Base-by-base conservation (phyloP, 1,139 yeast species). In the Nadsonia starkeyi-henricii region DNA sequence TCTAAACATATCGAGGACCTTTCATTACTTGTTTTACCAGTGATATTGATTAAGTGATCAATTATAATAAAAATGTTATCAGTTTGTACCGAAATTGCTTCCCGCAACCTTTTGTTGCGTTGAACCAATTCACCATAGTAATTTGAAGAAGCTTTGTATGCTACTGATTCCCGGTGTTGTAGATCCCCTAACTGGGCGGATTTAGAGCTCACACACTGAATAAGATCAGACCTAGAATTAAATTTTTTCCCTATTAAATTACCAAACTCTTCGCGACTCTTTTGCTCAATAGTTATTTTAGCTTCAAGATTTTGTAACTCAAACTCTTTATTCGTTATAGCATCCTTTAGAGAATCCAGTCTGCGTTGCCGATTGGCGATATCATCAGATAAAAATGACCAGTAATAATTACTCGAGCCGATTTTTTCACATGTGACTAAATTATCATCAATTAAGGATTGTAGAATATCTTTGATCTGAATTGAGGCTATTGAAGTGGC, bases 321-420 rank as follows among this genome's bases (percentile, higher is more conserved):
- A 51, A 18, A 47, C 45, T 20, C 45, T 42, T 21, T 45, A 41
- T 13, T 30, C 30, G 3, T 51, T 51, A 1, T 63, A 42, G 23
- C 53, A 51, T 7, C 46, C 45, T 21, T 56, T 47, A 3, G 56
- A 45, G 1, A 45, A 50, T 1, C 39, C 43, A 3, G 51, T 56
- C 37, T 55, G 51, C 17, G 41, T 33, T n/a, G 50, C 44, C 15
- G 15, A 15, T 33, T 55, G 45, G 17, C 52, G 45, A 15, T 54
- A 28, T 61, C 61, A 44, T 72, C 71, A 48, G 70, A 69, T 47
- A 67, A 67, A 56, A 75, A 76, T 45, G 75, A 66, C 79, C 81
- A 76, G 56, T 75, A 77, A 18, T 75, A 64, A 51, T 74, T 75
- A 2, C 75, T 68, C 13, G 67, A 64, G 0, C 81, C 81, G 56